Evolutionary conservation across 306 rosid genomes (phyloP).

Genomic region (Malus asiatica): DNA sequence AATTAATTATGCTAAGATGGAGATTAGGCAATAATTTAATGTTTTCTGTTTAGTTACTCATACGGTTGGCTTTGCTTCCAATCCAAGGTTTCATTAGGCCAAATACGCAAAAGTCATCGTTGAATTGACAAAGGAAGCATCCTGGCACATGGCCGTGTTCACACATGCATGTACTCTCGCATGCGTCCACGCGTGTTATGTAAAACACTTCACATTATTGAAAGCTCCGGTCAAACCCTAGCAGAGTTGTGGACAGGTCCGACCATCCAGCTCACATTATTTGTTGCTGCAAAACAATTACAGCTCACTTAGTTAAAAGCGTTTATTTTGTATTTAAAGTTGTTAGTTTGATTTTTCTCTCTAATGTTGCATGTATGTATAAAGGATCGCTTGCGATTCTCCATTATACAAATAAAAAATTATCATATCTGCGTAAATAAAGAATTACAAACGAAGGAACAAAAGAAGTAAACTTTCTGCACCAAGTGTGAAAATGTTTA

Average conservation of each 20-base stretch:
- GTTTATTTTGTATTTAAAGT: too few species aligned
- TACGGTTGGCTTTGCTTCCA: neutral
- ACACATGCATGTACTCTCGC: neutral
- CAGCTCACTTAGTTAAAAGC: too few species aligned
- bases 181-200: slow-evolving; percentile 1
- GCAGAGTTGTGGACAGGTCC: neutral
- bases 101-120: neutral
- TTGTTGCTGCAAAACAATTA: too few species aligned
- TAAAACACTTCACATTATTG: neutral
- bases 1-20: neutral
- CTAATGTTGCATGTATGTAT: neutral
- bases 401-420: too few species aligned
- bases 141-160: slow-evolving; percentile 30
- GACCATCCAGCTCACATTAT: too few species aligned
- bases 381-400: too few species aligned
- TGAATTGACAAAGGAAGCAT: slow-evolving; percentile 14
- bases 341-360: too few species aligned
- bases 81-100: neutral
- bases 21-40: neutral
- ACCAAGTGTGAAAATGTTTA: too few species aligned
- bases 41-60: neutral
- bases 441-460: too few species aligned
- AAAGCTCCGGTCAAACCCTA: neutral
- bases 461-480: too few species aligned
- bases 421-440: too few species aligned